These are phyloP conservation scores for Ceratobasidium sp. DNA, from an alignment of 1,284 basidiomycete genomes.

Conservation along the genomic window DNA sequence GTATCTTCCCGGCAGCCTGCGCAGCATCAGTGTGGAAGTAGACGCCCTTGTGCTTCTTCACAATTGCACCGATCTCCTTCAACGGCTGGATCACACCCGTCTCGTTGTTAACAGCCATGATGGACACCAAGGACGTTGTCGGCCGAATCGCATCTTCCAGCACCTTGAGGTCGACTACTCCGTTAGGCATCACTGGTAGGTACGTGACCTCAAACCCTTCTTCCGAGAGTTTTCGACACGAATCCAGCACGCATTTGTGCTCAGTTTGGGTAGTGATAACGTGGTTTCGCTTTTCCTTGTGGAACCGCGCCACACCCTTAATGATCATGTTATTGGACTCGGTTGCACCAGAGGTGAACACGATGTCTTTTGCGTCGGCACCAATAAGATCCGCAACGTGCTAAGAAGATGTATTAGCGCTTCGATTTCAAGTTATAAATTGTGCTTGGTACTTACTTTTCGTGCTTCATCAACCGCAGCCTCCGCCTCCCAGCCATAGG, in stretches of 20 bases:
- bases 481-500: constrained; percentile 99
- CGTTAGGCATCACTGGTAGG: constrained; percentile 89
- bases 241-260: constrained; percentile 99
- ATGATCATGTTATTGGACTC: constrained; percentile 99
- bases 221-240: constrained; percentile 92
- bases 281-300: constrained; percentile 89
- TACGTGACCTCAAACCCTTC: constrained; percentile 99
- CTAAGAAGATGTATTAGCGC: constrained; percentile 51
- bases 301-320: constrained; percentile 95
- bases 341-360: constrained; percentile 98
- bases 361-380: constrained; percentile 93
- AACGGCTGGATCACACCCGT: constrained; percentile 98
- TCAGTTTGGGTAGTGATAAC: constrained; percentile 95
- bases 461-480: constrained; percentile 91
- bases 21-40: constrained; percentile 99
- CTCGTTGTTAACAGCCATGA: constrained; percentile 99
- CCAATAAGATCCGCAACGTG: constrained; percentile 92
- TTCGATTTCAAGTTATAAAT: not conserved
- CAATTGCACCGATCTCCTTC: constrained; percentile 89
- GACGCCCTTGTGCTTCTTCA: constrained; percentile 84
- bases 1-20: constrained; percentile 93
- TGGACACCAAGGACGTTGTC: constrained; percentile 83
- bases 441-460: constrained; percentile 58
- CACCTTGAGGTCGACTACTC: constrained; percentile 77
- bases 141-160: constrained; percentile 86